phyloP scores from a whole-genome alignment of 2,329 filamentous ascomycete species.

The Talaromyces sp. region DNA sequence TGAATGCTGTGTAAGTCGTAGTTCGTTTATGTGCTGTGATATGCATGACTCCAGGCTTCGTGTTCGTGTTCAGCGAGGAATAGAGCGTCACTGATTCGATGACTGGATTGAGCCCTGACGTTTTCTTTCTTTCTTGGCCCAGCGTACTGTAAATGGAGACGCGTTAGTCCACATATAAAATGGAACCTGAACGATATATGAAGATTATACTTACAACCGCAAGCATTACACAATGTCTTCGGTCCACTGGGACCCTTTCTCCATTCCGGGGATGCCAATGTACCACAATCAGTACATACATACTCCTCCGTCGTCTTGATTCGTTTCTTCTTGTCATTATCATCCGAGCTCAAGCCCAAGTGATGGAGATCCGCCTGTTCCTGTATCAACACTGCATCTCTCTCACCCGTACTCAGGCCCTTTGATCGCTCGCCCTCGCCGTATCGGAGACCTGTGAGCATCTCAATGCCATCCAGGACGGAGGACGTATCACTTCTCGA shows the following conservation, averaged over 20 bases:
- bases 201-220: constrained; percentile 64
- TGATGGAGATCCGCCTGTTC: constrained; percentile 84
- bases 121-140: constrained; percentile 77
- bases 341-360: constrained; percentile 52
- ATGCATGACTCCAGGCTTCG: neutral
- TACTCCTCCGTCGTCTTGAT: constrained; percentile 76
- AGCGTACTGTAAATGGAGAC: constrained; percentile 46
- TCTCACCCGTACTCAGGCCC: constrained; percentile 82
- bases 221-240: constrained; percentile 94
- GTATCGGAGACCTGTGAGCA: constrained; percentile 86
- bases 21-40: neutral
- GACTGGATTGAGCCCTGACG: constrained; percentile 28
- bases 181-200: neutral
- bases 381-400: constrained; percentile 75
- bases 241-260: constrained; percentile 88
- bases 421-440: constrained; percentile 83
- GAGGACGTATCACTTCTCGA: constrained; percentile 59
- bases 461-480: constrained; percentile 85
- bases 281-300: constrained; percentile 93
- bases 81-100: constrained; percentile 2
- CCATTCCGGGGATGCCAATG: constrained; percentile 92
- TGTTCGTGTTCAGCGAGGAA: neutral
- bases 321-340: constrained; percentile 77
- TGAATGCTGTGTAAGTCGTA: neutral
- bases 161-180: neutral